These are phyloP conservation scores for Rhynchosporium agropyri DNA, from an alignment of 2,329 filamentous ascomycete species.

Conservation along the genomic window DNA sequence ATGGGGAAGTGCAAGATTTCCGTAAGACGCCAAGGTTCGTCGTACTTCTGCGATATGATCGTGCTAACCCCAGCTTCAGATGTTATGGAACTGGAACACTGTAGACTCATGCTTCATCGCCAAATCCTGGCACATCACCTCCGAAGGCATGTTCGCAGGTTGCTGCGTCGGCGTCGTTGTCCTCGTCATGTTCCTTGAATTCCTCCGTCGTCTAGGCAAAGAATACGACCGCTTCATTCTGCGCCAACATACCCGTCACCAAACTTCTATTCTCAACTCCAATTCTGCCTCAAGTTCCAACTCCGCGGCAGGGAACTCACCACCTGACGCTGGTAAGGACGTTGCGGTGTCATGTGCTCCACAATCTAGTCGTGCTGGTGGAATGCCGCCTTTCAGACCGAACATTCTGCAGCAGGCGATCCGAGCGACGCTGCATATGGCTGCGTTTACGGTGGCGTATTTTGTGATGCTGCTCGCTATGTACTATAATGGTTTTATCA, in stretches of 20 bases:
- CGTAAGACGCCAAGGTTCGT: constrained; percentile 8
- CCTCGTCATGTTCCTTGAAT: constrained; percentile 73
- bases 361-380: not conserved
- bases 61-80: constrained; percentile 49
- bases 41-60: not conserved
- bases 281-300: not conserved
- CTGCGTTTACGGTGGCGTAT: constrained; percentile 76
- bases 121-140: constrained; percentile 68
- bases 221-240: constrained; percentile 73
- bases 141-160: constrained; percentile 72
- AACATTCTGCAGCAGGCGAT: constrained; percentile 66
- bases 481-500: constrained; percentile 73
- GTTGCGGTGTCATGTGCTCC: not conserved
- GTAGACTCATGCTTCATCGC: constrained; percentile 74
- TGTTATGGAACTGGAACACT: constrained; percentile 81
- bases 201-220: constrained; percentile 68
- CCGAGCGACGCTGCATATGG: constrained; percentile 67
- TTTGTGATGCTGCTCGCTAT: constrained; percentile 73
- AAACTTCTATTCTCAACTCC: constrained; percentile 33
- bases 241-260: constrained; percentile 51
- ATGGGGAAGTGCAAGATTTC: constrained; percentile 28
- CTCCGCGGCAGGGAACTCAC: not conserved
- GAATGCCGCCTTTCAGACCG: constrained; percentile 51
- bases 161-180: constrained; percentile 77
- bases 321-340: not conserved